Conservation (phyloP, 192 early-diverging fungal species). For the Chytriomyces confervae region DNA sequence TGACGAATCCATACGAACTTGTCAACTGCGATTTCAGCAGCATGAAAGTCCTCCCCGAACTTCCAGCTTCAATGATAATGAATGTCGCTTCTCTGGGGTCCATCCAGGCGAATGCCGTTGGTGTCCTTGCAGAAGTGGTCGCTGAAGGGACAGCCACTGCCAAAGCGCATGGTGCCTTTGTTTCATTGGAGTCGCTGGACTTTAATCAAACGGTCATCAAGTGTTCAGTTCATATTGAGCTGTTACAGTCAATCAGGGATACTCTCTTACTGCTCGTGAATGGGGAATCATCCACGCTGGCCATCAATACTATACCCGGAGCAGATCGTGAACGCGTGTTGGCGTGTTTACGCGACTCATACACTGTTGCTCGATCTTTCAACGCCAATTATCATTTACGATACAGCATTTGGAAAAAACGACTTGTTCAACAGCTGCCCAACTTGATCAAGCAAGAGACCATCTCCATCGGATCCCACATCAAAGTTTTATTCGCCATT, state of each 20-base stretch:
- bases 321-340: conserved; percentile 42
- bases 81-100: conserved; percentile 19
- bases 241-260: conserved; percentile 52
- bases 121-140: conserved; percentile 29
- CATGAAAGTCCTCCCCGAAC: conserved; percentile 24
- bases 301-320: conserved; percentile 45
- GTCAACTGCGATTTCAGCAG: conserved; percentile 50
- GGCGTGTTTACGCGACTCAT: conserved; percentile 60
- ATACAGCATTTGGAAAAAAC: conserved; percentile 76
- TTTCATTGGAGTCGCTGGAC: conserved; percentile 56
- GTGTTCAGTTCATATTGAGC: conserved; percentile 61
- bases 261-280: neutral
- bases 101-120: conserved; percentile 8
- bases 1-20: conserved; percentile 55
- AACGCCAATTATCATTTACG: conserved; percentile 80
- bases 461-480: conserved; percentile 47
- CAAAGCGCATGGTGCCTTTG: conserved; percentile 18
- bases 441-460: conserved; percentile 93
- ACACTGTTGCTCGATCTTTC: conserved; percentile 81
- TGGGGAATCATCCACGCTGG: conserved; percentile 4
- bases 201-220: conserved; percentile 62
- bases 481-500: conserved; percentile 56
- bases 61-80: conserved; percentile 22
- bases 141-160: conserved; percentile 42
- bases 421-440: conserved; percentile 88